Evolutionary conservation across 768 basidiomycete species (phyloP).

Genomic region (Tulasnella calospora): DNA sequence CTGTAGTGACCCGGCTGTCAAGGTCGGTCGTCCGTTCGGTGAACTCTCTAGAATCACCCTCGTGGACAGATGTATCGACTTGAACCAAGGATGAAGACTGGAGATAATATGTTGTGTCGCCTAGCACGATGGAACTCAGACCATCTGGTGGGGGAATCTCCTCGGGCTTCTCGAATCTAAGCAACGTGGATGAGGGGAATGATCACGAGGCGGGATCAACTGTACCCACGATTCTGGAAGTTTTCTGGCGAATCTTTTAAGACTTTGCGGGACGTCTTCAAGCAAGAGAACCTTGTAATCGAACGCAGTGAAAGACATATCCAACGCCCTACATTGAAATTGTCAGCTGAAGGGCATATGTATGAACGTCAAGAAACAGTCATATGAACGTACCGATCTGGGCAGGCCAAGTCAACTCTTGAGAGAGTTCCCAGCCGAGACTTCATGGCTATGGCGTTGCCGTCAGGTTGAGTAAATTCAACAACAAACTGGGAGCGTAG

Average conservation of each 20-base stretch:
- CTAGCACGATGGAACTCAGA: neutral
- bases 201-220: neutral
- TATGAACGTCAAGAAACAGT: neutral
- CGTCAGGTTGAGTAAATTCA: neutral
- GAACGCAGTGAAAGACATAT: slow-evolving; percentile 14
- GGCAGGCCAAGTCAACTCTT: slow-evolving; percentile 7
- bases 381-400: slow-evolving; percentile 4
- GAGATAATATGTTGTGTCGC: neutral
- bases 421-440: neutral
- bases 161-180: neutral
- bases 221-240: neutral
- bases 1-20: neutral
- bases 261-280: neutral
- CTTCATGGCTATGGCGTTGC: neutral
- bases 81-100: neutral
- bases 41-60: neutral
- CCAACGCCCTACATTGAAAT: neutral
- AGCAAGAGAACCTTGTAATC: neutral
- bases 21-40: neutral
- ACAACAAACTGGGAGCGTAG: neutral
- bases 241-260: neutral
- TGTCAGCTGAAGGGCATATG: neutral
- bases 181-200: neutral
- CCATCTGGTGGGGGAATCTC: neutral
- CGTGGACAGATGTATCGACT: neutral